These are phyloP conservation scores for Petasospora rhodanensis DNA, from an alignment of 1,139 yeast species.

Conservation along the genomic window DNA sequence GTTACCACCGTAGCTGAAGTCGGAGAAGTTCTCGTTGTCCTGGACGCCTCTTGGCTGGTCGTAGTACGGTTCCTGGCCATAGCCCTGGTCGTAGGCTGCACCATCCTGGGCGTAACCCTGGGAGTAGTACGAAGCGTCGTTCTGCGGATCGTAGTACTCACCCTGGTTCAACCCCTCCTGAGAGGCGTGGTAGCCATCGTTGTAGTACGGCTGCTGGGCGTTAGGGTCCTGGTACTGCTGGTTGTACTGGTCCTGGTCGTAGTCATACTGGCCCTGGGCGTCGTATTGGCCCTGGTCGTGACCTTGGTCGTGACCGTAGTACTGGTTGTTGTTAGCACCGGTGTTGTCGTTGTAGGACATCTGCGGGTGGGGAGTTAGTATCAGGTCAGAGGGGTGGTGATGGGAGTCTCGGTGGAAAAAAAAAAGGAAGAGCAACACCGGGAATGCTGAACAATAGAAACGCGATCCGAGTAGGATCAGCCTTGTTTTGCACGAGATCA, in stretches of 20 bases:
- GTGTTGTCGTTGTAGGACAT: constrained; percentile 21
- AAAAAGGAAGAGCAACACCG: no score
- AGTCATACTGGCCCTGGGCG: constrained; percentile 24
- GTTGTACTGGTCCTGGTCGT: constrained; percentile 30
- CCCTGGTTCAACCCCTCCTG: constrained; percentile 27
- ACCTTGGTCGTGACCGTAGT: constrained; percentile 25
- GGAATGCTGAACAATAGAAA: no score
- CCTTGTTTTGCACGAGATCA: no score
- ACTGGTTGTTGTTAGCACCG: constrained; percentile 16
- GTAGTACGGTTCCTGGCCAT: constrained; percentile 45
- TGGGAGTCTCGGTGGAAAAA: no score
- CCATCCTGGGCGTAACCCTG: constrained; percentile 23
- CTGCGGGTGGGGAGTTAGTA: constrained; percentile 5
- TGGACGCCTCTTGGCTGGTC: constrained; percentile 51
- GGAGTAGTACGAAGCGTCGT: constrained; percentile 28
- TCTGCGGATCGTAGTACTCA: constrained; percentile 29
- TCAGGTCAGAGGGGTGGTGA: no score
- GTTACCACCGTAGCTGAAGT: constrained; percentile 58
- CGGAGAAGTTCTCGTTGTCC: constrained; percentile 75
- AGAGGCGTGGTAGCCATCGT: constrained; percentile 26
- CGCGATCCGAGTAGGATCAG: no score
- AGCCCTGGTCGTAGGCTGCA: constrained; percentile 36
- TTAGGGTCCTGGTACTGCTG: constrained; percentile 26
- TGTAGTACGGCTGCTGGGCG: constrained; percentile 27
- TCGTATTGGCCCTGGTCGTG: constrained; percentile 28